Evolutionary conservation across 805 yeast species (phyloP), one percentile per base, ranked within the genome.

Genomic region (Candida parachauliodes): DNA sequence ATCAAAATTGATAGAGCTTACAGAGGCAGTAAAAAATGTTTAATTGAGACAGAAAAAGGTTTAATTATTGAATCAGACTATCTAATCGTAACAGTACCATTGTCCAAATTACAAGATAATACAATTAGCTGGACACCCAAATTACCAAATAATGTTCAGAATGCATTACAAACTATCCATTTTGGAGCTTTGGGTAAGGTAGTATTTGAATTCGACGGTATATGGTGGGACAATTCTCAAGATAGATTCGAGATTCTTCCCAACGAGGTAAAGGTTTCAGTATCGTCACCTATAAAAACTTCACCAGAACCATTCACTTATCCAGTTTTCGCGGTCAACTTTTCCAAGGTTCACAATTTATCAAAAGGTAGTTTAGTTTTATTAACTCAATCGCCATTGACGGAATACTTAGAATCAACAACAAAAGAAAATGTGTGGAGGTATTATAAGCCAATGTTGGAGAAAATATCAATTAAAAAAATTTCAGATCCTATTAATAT

Each of bases 1-100:
- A 51, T 25, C 6, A 49, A 47, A 11, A 65, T 79, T 14, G 49
- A 50, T n/a, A 56, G 72, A 31, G 40, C 44, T 2, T 46, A 43
- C n/a, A 46, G 40, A 10, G 35, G 27, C 2, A 34, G 24, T 6
- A 30, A 37, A 20, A 38, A 35, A n/a, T 58, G 62, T 7, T 22
- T 44, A 1, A 62, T 75, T 1, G 59, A 54, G 8, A 62, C 75
- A 1, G 50, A 44, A 1, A 46, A 55, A 6, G 69, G 71, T 2
- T 38, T 43, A 2, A 43, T 30, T 4, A 56, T 65, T 23, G 44
- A 46, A 2, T 69, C 79, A 21, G 79, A 83, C 32, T 82, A 77
- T 51, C 63, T 77, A 20, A 68, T 88, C 10, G 83, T 86, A 5
- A 79, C 95, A 0, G 77, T 85, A 4, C 96, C 96, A 0, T 83